Evolutionary conservation across 768 basidiomycete genomes (phyloP).

Genomic region (Trametes villosa): DNA sequence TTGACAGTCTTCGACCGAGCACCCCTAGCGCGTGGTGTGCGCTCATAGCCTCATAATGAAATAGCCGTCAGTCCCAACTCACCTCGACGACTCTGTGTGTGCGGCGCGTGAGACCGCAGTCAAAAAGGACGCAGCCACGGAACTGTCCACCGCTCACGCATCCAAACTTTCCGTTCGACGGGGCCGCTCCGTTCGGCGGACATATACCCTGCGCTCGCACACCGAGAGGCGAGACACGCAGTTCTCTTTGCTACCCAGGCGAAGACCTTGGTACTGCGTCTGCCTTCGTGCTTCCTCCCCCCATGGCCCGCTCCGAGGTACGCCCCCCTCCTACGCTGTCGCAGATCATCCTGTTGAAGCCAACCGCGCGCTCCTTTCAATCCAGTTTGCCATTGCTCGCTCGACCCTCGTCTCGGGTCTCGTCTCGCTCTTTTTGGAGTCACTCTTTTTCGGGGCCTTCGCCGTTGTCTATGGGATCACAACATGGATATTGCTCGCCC

Average conservation of each 20-base stretch:
- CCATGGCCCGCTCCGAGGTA: slow-evolving; percentile 1
- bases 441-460: slow-evolving; percentile 11
- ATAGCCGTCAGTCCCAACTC: neutral
- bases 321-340: too few relatives aligned
- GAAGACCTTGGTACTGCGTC: neutral
- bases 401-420: slow-evolving; percentile 3
- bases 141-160: neutral
- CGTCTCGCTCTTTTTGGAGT: slow-evolving; percentile 6
- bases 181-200: neutral
- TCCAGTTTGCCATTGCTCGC: neutral
- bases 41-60: neutral
- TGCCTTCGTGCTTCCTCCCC: too few relatives aligned
- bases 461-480: slow-evolving; percentile 3
- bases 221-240: neutral
- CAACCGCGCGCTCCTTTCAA: neutral
- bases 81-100: neutral
- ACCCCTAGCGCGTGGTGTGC: too few relatives aligned
- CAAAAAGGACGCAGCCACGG: neutral
- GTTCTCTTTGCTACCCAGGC: neutral
- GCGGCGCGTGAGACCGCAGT: neutral
- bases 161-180: neutral
- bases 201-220: neutral
- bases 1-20: too few relatives aligned
- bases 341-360: neutral
- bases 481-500: slow-evolving; percentile 10